A percentile compares a stretch with the other conserved stretches of the same genome.
These are phyloP conservation scores for Xanthoconium separans DNA, from an alignment of 1,284 basidiomycete species.

Conservation along the genomic window DNA sequence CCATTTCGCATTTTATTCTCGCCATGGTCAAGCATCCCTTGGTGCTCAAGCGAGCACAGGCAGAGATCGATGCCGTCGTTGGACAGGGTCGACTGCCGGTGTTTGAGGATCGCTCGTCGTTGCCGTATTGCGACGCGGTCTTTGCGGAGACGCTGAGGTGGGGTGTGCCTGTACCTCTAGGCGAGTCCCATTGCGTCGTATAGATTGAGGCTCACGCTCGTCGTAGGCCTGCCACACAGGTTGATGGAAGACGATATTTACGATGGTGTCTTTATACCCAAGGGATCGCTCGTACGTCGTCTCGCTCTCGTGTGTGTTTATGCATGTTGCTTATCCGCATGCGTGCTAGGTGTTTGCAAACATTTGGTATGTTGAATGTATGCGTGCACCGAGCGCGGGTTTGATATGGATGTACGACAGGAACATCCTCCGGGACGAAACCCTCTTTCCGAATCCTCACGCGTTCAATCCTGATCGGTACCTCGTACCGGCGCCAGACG, in stretches of 20 bases:
- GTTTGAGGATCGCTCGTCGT: constrained; percentile 45
- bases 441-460: constrained; percentile 45
- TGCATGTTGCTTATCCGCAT: constrained; percentile 1
- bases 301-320: not conserved
- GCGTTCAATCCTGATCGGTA: constrained; percentile 51
- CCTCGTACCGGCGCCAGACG: constrained; percentile 36
- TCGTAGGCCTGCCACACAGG: constrained; percentile 44
- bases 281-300: constrained; percentile 43
- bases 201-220: not conserved
- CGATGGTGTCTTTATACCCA: constrained; percentile 44
- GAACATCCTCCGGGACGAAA: constrained; percentile 49
- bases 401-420: constrained; percentile 21
- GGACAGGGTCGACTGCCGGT: constrained; percentile 49
- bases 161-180: constrained; percentile 51
- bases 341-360: constrained; percentile 38
- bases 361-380: constrained; percentile 40
- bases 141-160: constrained; percentile 50
- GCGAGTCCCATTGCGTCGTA: constrained; percentile 31
- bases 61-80: constrained; percentile 55
- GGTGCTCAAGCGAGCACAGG: constrained; percentile 48
- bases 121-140: constrained; percentile 52
- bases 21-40: constrained; percentile 56
- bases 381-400: not conserved
- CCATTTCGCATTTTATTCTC: constrained; percentile 55
- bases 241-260: constrained; percentile 50